Evolutionary conservation across 2,329 filamentous ascomycete species (phyloP), one percentile per base, ranked within the genome.

Genomic region (Dryadomyces quercus-mongolicae): DNA sequence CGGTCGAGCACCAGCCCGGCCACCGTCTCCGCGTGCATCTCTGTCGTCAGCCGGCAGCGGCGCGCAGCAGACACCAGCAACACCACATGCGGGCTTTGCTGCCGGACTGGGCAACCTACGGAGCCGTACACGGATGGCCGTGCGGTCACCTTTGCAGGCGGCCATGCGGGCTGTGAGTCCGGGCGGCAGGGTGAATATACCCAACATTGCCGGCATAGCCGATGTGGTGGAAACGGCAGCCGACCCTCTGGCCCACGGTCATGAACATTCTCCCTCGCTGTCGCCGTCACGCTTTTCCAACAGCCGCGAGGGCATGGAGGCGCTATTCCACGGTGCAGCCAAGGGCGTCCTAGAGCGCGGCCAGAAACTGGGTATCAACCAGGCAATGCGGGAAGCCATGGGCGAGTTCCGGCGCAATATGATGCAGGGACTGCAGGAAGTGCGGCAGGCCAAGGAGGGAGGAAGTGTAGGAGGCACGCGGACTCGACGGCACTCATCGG

Each of bases 321-420:
- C 80, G 1, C 66, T 93, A 0, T 76, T 93, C 31, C 85, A 90
- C 63, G 85, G 84, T 16, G 87, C 88, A 3, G 86, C 87, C 20
- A 87, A 85, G 63, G 83, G 82, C 52, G 82, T 92, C 16, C 72
- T 89, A 38, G 82, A 88, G 61, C 77, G 81, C 36, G 78, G 87
- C 52, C 86, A 91, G 66, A 85, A 82, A 62, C 81, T 90, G 58
- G 86, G 86, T 7, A 85, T 93, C 54, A 90, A 89, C 63, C 85
- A 86, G 66, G 86, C 84, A 0, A 81, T 93, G 7, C 79, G 88
- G n/a, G 86, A 88, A 60, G 87, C 88, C 18, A 78, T 93, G 63
- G 84, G 83, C 9, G 88, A 94, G 67, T 85, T 92, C 51, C 80
- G 80, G 56, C 85, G 86, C 62, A 90, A 89, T 60, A 80, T 91